Evolutionary conservation across 2,329 filamentous ascomycete species (phyloP).

Genomic region (Xylariales sp.): DNA sequence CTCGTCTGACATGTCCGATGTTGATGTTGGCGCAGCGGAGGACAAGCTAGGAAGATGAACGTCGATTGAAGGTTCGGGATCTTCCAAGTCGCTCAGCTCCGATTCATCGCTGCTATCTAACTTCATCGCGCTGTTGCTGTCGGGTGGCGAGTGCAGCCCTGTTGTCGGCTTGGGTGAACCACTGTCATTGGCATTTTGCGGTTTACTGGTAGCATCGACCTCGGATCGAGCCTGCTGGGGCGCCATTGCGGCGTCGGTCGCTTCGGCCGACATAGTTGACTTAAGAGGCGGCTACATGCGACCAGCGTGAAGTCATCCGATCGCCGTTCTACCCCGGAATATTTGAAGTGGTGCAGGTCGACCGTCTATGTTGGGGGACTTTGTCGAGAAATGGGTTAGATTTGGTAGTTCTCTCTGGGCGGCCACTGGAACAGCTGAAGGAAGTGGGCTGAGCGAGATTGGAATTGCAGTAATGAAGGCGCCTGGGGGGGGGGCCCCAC

Average conservation of each 20-base stretch:
- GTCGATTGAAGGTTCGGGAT: conserved; percentile 32
- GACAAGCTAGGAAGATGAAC: conserved; percentile 8
- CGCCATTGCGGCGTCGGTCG: conserved; percentile 45
- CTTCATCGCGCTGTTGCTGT: conserved; percentile 57
- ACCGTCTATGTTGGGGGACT: too few species aligned
- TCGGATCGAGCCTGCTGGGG: conserved; percentile 28
- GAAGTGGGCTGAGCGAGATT: too few species aligned
- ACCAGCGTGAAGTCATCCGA: too few species aligned
- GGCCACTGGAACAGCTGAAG: too few species aligned
- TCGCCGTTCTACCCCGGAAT: neutral
- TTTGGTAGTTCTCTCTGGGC: too few species aligned
- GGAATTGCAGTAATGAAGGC: too few species aligned
- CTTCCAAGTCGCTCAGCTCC: conserved; percentile 62
- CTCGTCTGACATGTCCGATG: neutral
- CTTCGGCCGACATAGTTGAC: conserved; percentile 53
- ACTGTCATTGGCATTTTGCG: conserved; percentile 18
- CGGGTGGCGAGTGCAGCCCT: conserved; percentile 59
- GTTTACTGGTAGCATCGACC: conserved; percentile 16
- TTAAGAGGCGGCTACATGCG: conserved; percentile 41
- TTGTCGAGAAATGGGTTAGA: too few species aligned
- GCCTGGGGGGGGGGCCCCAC: too few species aligned
- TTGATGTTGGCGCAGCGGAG: neutral
- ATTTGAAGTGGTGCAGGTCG: neutral
- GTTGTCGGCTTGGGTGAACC: conserved; percentile 33
- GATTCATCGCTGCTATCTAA: conserved; percentile 56